Evolutionary conservation across 2,329 filamentous ascomycete species (phyloP).

Genomic region (Huntiella omanensis): DNA sequence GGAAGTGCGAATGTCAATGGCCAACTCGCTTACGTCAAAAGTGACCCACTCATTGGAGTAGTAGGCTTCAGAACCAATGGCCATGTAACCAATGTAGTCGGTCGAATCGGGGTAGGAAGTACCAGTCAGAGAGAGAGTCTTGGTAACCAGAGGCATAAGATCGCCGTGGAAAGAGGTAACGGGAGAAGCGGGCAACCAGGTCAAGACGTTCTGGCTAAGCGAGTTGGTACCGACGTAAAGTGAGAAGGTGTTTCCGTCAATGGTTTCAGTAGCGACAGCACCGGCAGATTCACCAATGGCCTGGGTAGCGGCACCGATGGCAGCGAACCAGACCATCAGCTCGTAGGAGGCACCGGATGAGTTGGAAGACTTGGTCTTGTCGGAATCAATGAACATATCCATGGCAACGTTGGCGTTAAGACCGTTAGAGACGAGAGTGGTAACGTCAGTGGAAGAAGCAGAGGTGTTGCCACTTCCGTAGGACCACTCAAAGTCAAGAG

Average conservation of each 20-base stretch:
- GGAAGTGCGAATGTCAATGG: constrained; percentile 20
- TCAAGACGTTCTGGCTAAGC: constrained; percentile 26
- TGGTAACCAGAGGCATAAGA: constrained; percentile 25
- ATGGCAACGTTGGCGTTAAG: constrained; percentile 37
- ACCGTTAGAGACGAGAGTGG: constrained; percentile 17
- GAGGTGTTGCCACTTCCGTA: constrained; percentile 27
- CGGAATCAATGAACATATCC: constrained; percentile 36
- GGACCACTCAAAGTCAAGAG: constrained; percentile 29
- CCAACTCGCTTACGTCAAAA: constrained; percentile 24
- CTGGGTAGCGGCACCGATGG: constrained; percentile 26
- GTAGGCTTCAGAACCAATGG: constrained; percentile 33
- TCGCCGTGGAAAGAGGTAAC: constrained; percentile 27
- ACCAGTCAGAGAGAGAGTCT: constrained; percentile 17
- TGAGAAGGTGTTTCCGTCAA: constrained; percentile 25
- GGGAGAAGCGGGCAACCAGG: constrained; percentile 25
- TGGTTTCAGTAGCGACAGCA: constrained; percentile 17
- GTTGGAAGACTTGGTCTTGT: constrained; percentile 22
- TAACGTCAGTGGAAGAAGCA: constrained; percentile 18
- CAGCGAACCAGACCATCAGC: constrained; percentile 38
- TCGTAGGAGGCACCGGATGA: constrained; percentile 27
- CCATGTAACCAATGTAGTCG: constrained; percentile 32
- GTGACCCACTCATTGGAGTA: constrained; percentile 26
- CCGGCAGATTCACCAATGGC: constrained; percentile 25
- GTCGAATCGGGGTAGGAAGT: constrained; percentile 20
- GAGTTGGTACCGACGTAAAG: constrained; percentile 25